Base-by-base conservation (phyloP, 1,139 yeast genomes). In the Suhomyces choctaworum region DNA sequence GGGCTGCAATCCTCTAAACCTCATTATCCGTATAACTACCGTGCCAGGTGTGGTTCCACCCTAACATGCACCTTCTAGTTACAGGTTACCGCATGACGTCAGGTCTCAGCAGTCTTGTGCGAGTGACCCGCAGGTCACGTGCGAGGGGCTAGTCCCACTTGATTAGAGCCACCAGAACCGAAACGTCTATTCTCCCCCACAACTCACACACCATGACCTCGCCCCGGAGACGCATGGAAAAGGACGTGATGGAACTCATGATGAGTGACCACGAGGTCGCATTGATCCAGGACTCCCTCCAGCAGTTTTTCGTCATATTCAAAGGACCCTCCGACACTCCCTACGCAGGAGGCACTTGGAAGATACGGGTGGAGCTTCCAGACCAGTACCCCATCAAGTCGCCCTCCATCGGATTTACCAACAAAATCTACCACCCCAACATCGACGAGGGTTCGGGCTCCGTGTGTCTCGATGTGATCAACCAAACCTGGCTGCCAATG, bases 401-500 rank as follows among this genome's bases (percentile, higher is more conserved):
- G 7, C 98, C 98, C 10, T 88, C 96, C 11, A 89, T 92, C 46
- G 97, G 97, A 4, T 92, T 92, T 57, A 81, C 81, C 39, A 92
- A 90, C 60, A 86, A 83, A 58, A 90, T 92, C 21, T 90, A 80
- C 60, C 98, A 92, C 56, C 98, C 98, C 5, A 92, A 92, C 56
- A 86, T 87, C 41, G 96, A 87, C 53, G 92, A 87, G 55, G 74
- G 80, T 19, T 83, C 95, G 4, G 98, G 98, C 0, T 82, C 95
- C 0, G 97, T 92, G 10, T 92, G 98, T 62, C 77, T 92, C 40
- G 98, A 92, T 56, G 98, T 92, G 22, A 90, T 92, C 48, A 92
- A 92, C 60, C 97, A 92, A 56, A 89, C 97, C 1, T 92, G 98
- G 98, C 85, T 95, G 28, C 98, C 98, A 2, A 86, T 92, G 90